Base-by-base conservation (phyloP, 2,329 filamentous ascomycete species). In the Aspergillus sp. region DNA sequence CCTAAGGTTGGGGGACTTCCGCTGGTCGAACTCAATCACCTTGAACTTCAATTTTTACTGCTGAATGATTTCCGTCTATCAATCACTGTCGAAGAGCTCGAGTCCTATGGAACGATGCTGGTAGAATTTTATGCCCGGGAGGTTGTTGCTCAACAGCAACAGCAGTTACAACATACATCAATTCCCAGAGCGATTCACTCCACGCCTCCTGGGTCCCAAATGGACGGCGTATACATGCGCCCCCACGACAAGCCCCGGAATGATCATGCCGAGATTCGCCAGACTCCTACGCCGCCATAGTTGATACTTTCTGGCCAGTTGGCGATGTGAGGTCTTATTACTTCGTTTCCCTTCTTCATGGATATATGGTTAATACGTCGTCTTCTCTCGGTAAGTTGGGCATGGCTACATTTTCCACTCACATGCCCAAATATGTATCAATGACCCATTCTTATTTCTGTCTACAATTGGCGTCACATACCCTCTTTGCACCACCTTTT, bases 71-170 rank as follows among this genome's bases (percentile, higher is more conserved):
- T 98, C 66, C 83, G 91, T 46, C 82, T 98, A 11, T 88, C 89
- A 2, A 86, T 98, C 7, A 86, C 91, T 0, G 86, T 97, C 10
- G 93, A 97, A 70, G 91, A 97, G 59, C 80, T 98, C 46, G 93
- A 98, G 67, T 89, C 90, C 0, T 98, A 98, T 58, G 93, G 90
- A 5, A 98, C 93, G 1, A 97, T 97, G 91, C 76, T 98, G 9
- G 93, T 98, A 11, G 91, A 97, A 61, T 98, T 97, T 61, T 98
- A 97, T 61, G 91, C 90, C 0, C 79, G 91, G 42, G 93, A 98
- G 65, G 85, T 96, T 11, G 80, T 95, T 27, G 74, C 81, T 27
- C 82, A 85, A 57, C 72, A 75, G 50, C 74, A 78, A 28, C 44
- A 50, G 11, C 51, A 53, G 26, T 35, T 32, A 8, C 31, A 32